A percentile compares a stretch with the other conserved stretches of the same genome.
Conservation (phyloP, 257 asterid genomes). For the Nicotiana noctiflora region DNA sequence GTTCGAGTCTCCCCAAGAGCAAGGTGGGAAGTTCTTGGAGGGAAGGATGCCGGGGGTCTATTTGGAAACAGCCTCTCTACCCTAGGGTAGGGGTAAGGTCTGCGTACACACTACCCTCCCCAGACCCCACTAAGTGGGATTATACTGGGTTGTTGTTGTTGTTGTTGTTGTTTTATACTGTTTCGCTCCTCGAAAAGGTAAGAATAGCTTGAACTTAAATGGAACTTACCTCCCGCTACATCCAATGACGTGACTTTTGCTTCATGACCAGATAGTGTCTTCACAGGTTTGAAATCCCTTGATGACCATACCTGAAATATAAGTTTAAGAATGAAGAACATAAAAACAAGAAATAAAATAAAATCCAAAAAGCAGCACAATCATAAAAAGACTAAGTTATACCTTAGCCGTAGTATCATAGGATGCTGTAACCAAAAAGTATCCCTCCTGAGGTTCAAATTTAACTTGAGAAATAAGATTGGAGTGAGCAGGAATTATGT, state of each 20-base stretch:
- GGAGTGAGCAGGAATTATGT: conserved; percentile 87
- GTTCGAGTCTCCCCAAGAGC: no score
- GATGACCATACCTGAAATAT: conserved; percentile 77
- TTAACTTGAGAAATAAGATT: conserved; percentile 90
- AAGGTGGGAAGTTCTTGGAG: no score
- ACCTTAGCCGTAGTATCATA: conserved; percentile 92
- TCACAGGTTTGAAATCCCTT: conserved; percentile 79
- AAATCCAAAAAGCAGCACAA: not conserved
- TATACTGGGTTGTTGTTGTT: no score
- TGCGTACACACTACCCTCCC: no score
- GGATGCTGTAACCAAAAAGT: conserved; percentile 81
- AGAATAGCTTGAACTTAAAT: not conserved
- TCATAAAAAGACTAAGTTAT: conserved; percentile 2
- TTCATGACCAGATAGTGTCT: conserved; percentile 78
- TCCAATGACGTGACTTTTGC: conserved; percentile 81
- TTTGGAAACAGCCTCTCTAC: no score
- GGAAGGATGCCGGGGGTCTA: no score
- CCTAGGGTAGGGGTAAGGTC: no score
- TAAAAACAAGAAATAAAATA: not conserved
- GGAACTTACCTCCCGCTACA: conserved; percentile 56
- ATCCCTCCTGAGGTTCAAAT: conserved; percentile 91
- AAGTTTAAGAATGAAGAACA: conserved; percentile 6
- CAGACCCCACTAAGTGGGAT: no score
- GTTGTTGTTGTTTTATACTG: no score
- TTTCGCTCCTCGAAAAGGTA: not conserved